These are phyloP conservation scores for Fusarium pseudocircinatum DNA, from an alignment of 2,329 filamentous ascomycete species.

Conservation along the genomic window DNA sequence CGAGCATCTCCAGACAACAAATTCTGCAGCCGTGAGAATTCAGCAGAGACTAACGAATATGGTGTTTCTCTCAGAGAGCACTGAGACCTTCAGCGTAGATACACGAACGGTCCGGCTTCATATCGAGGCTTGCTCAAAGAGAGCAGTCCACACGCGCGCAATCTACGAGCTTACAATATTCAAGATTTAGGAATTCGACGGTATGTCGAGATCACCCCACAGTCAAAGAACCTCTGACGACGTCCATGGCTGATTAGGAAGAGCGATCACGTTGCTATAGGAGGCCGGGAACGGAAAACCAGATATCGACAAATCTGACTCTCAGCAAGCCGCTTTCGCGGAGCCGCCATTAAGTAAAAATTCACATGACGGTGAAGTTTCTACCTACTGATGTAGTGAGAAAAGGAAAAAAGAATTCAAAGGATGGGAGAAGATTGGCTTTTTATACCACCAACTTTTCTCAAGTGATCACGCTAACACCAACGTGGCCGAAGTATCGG, in stretches of 20 bases:
- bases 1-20: not conserved
- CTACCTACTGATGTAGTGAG: conserved; percentile 24
- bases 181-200: not conserved
- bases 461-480: conserved; percentile 4
- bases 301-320: conserved; percentile 60
- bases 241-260: conserved; percentile 56
- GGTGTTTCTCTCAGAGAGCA: not conserved
- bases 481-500: not conserved
- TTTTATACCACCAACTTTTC: conserved; percentile 10
- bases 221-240: conserved; percentile 57
- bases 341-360: conserved; percentile 62
- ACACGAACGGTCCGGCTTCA: not conserved
- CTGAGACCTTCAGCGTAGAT: not conserved
- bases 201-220: conserved; percentile 63
- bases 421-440: not conserved
- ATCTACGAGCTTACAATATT: not conserved
- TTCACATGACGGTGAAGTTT: conserved; percentile 37
- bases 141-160: not conserved
- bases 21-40: not conserved
- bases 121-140: not conserved
- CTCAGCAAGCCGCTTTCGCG: conserved; percentile 65
- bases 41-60: not conserved
- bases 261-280: conserved; percentile 58
- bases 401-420: not conserved
- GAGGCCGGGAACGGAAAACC: conserved; percentile 67